These are phyloP conservation scores for Potentilla sterilis DNA, from an alignment of 306 rosid genomes.

Conservation along the genomic window DNA sequence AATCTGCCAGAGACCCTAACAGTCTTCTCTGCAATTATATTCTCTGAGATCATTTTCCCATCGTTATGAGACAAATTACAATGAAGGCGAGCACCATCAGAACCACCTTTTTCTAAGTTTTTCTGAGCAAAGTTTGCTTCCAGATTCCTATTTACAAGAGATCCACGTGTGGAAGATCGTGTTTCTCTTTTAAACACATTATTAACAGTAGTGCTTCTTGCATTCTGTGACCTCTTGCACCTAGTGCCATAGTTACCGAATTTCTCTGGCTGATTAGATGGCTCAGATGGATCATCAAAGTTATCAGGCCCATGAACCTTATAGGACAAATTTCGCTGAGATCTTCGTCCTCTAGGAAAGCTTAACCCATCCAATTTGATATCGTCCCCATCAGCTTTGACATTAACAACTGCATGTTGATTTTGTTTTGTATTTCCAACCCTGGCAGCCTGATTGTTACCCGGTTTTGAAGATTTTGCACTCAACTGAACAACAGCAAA, in stretches of 20 bases:
- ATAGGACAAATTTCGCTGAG: slow-evolving; percentile 44
- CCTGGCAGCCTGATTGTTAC: slow-evolving; percentile 26
- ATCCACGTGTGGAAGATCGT: slow-evolving; percentile 16
- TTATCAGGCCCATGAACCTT: slow-evolving; percentile 34
- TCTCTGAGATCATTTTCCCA: slow-evolving; percentile 23
- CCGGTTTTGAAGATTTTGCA: slow-evolving; percentile 33
- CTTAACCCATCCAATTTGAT: slow-evolving; percentile 25
- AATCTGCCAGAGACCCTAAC: slow-evolving; percentile 14
- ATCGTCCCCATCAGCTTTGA: slow-evolving; percentile 26
- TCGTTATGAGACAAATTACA: slow-evolving; percentile 17
- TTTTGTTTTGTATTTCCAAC: slow-evolving; percentile 26
- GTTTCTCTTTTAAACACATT: slow-evolving; percentile 30
- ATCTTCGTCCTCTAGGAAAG: slow-evolving; percentile 54
- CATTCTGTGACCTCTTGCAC: slow-evolving; percentile 32
- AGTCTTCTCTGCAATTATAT: slow-evolving; percentile 2
- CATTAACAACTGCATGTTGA: slow-evolving; percentile 31
- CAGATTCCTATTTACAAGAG: slow-evolving; percentile 23
- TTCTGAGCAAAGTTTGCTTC: slow-evolving; percentile 18
- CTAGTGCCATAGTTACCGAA: slow-evolving; percentile 28
- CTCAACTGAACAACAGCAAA: slow-evolving; percentile 33
- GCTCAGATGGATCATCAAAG: slow-evolving; percentile 34
- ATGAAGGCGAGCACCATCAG: slow-evolving; percentile 21
- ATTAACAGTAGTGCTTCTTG: slow-evolving; percentile 23
- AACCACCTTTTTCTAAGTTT: slow-evolving; percentile 13
- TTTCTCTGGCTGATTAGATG: slow-evolving; percentile 32